phyloP scores from a whole-genome alignment of 2,329 filamentous ascomycete species.

The Paecilomyces formosus region DNA sequence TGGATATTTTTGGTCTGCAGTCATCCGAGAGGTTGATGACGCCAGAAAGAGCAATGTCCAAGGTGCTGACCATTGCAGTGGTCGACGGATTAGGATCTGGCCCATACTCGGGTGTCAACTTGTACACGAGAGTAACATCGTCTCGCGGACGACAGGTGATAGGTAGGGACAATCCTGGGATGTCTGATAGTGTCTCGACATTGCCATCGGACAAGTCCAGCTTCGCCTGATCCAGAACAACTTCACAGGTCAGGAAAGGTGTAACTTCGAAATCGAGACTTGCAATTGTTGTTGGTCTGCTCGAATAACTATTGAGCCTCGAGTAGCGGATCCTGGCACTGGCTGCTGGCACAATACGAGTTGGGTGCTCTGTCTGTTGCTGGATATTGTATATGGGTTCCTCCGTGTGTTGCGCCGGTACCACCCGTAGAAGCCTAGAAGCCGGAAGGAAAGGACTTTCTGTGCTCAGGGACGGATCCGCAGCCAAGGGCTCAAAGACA shows the following conservation, averaged over 20 bases:
- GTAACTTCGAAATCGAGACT: conserved; percentile 51
- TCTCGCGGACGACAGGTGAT: conserved; percentile 45
- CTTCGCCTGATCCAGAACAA: conserved; percentile 42
- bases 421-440: conserved; percentile 49
- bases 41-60: conserved; percentile 43
- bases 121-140: conserved; percentile 52
- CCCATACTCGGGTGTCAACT: conserved; percentile 35
- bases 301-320: conserved; percentile 35
- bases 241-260: conserved; percentile 42
- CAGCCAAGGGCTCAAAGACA: conserved; percentile 48
- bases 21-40: conserved; percentile 31
- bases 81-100: conserved; percentile 28
- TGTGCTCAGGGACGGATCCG: conserved; percentile 40
- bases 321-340: conserved; percentile 51
- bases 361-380: conserved; percentile 45
- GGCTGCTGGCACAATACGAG: conserved; percentile 48
- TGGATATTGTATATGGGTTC: conserved; percentile 47
- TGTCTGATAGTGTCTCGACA: conserved; percentile 36
- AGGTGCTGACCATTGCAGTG: conserved; percentile 29
- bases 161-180: conserved; percentile 26
- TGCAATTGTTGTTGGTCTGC: conserved; percentile 42
- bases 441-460: conserved; percentile 50
- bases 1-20: conserved; percentile 38
- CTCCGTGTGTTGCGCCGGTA: conserved; percentile 43
- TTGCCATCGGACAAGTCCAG: conserved; percentile 41